Conservation (phyloP, 2,329 filamentous ascomycete species). For the Saccharata proteae region DNA sequence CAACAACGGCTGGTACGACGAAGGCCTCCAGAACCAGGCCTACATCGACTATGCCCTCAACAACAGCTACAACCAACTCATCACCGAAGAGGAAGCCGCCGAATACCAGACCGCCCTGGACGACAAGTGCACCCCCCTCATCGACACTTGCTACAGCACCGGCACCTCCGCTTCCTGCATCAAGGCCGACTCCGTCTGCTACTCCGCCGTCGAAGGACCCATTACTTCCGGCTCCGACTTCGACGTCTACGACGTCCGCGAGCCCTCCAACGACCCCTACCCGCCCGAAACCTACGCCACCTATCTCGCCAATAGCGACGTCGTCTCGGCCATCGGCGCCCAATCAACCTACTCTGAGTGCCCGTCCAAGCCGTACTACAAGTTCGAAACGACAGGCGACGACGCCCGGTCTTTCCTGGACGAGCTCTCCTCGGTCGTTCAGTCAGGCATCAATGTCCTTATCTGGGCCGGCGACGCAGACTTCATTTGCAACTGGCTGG, state of each 20-base stretch:
- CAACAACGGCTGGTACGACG: slow-evolving; percentile 32
- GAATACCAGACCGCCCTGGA: slow-evolving; percentile 6
- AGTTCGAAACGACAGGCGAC: slow-evolving; percentile 5
- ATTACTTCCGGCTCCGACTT: slow-evolving; percentile 5
- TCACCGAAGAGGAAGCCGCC: slow-evolving; percentile 2
- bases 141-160: slow-evolving; percentile 6
- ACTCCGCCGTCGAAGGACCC: slow-evolving; percentile 31
- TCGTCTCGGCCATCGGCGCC: slow-evolving; percentile 33
- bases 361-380: slow-evolving; percentile 31
- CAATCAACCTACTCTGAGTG: slow-evolving; percentile 4
- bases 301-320: slow-evolving; percentile 41
- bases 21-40: slow-evolving; percentile 12
- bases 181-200: slow-evolving; percentile 27
- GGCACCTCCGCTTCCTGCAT: slow-evolving; percentile 7
- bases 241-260: slow-evolving; percentile 8
- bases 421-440: slow-evolving; percentile 6
- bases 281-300: slow-evolving; percentile 12
- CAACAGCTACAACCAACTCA: slow-evolving; percentile 8
- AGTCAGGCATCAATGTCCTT: slow-evolving; percentile 2
- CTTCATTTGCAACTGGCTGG: slow-evolving; percentile 34
- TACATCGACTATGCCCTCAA: slow-evolving; percentile 8
- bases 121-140: slow-evolving; percentile 7
- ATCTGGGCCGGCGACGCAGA: slow-evolving; percentile 31
- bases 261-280: slow-evolving; percentile 1
- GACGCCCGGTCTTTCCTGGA: slow-evolving; percentile 6